Percentiles rank a stretch among this genome's conserved stretches.
Evolutionary conservation across 768 basidiomycete genomes (phyloP).

Genomic region (Rhodosporidiobolus sp.): DNA sequence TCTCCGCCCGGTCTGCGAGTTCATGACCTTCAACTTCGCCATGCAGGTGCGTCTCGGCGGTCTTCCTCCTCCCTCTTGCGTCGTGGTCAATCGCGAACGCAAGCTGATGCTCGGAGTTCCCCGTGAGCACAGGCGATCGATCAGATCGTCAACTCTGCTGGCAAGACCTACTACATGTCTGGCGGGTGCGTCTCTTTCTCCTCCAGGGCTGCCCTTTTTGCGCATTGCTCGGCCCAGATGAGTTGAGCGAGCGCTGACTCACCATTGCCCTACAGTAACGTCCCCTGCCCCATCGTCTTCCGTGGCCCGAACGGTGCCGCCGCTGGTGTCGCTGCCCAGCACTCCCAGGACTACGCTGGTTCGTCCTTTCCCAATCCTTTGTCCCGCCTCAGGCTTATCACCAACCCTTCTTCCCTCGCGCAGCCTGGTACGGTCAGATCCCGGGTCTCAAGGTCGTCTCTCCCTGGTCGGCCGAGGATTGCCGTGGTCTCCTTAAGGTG

Average conservation of each 20-base stretch:
- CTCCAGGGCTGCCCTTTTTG: no score
- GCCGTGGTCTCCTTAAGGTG: constrained; percentile 95
- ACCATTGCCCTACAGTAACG: constrained; percentile 26
- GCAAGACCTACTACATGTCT: constrained; percentile 99
- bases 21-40: constrained; percentile 99
- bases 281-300: constrained; percentile 95
- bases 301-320: constrained; percentile 99
- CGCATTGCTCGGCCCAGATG: not conserved
- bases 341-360: constrained; percentile 97
- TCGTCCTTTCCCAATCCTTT: constrained; percentile 55
- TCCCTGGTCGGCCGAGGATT: constrained; percentile 98
- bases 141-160: constrained; percentile 99
- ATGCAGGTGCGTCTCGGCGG: constrained; percentile 67
- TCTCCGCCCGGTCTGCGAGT: constrained; percentile 95
- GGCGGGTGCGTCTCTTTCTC: constrained; percentile 73
- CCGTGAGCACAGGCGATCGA: constrained; percentile 70
- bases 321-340: constrained; percentile 91
- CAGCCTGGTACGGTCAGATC: constrained; percentile 54
- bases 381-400: not conserved
- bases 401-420: no score
- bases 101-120: not conserved
- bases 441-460: constrained; percentile 97
- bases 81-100: no score
- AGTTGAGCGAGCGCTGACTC: no score
- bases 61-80: not conserved